phyloP scores from a whole-genome alignment of 2,329 filamentous ascomycete genomes.

The Blumeriella jaapii region DNA sequence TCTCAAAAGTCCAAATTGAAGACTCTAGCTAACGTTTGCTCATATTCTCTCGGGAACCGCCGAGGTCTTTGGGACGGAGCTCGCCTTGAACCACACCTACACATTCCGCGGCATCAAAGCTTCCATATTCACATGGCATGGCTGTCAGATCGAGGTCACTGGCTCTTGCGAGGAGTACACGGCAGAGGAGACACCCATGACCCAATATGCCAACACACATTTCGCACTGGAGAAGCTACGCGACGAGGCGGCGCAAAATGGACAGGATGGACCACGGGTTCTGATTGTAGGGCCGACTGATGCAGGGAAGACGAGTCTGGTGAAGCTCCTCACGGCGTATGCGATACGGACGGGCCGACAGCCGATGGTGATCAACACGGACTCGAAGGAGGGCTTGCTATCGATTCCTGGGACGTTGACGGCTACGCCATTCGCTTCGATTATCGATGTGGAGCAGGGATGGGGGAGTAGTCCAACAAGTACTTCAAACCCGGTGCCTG shows the following conservation, averaged over 20 bases:
- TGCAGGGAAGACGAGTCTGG: conserved; percentile 73
- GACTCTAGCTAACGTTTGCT: conserved; percentile 30
- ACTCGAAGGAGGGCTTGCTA: conserved; percentile 70
- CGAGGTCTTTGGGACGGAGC: conserved; percentile 90
- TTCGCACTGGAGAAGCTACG: conserved; percentile 71
- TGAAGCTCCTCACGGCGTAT: conserved; percentile 68
- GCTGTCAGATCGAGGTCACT: conserved; percentile 72
- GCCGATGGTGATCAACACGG: conserved; percentile 73
- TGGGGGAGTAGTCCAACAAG: conserved; percentile 89
- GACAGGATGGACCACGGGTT: conserved; percentile 61
- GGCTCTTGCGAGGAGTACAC: conserved; percentile 47
- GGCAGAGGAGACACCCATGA: conserved; percentile 71
- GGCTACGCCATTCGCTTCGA: conserved; percentile 73
- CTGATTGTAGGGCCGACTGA: conserved; percentile 69
- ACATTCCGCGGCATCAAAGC: conserved; percentile 72
- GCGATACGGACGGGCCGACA: conserved; percentile 63
- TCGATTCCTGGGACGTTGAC: conserved; percentile 72
- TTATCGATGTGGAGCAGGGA: conserved; percentile 79
- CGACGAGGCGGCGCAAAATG: conserved; percentile 40
- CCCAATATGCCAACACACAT: conserved; percentile 74
- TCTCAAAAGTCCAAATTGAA: not conserved
- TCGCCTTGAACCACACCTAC: conserved; percentile 70
- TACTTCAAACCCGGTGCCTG: conserved; percentile 75
- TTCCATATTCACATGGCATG: conserved; percentile 85
- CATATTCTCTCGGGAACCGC: conserved; percentile 71